Percentiles rank a stretch among this genome's conserved stretches.
phyloP scores from a whole-genome alignment of 257 asterid species.

The Plantago major region DNA sequence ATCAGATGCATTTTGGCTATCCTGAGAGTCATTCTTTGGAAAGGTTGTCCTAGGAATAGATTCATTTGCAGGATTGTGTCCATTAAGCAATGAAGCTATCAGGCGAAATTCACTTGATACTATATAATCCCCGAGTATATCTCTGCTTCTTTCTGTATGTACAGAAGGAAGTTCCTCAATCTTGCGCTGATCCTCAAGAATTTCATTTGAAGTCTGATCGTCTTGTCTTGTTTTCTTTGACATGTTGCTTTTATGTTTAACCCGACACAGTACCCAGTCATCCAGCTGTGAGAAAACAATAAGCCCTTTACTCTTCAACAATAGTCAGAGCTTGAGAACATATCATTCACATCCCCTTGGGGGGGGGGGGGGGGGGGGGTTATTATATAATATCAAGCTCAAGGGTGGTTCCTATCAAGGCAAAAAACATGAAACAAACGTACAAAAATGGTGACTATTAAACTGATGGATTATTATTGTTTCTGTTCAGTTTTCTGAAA shows the following conservation, averaged over 20 bases:
- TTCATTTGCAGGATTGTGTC: constrained; percentile 24
- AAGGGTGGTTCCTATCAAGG: too few species aligned
- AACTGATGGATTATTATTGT: too few species aligned
- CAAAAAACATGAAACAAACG: too few species aligned
- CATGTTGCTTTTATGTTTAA: constrained; percentile 68
- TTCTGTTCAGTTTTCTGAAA: too few species aligned
- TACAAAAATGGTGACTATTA: too few species aligned
- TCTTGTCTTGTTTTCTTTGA: constrained; percentile 46
- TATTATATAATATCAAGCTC: too few species aligned
- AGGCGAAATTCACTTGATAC: constrained; percentile 38
- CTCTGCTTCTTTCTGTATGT: constrained; percentile 10
- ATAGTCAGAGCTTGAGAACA: too few species aligned
- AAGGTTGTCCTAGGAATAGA: constrained; percentile 7
- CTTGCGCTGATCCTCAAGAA: constrained; percentile 12
- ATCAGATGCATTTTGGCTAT: too few species aligned
- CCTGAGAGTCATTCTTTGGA: too few species aligned
- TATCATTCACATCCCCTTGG: too few species aligned
- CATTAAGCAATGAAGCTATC: constrained; percentile 32
- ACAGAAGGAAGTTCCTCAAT: constrained; percentile 25
- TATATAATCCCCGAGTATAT: constrained; percentile 33
- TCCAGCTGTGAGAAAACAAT: constrained; percentile 44
- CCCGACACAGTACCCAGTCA: constrained; percentile 63
- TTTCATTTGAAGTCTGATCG: constrained; percentile 19
- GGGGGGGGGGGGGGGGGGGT: too few species aligned
- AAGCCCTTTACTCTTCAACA: neutral